Base-by-base conservation (phyloP, 1,284 basidiomycete genomes). In the Sparassis latifolia region DNA sequence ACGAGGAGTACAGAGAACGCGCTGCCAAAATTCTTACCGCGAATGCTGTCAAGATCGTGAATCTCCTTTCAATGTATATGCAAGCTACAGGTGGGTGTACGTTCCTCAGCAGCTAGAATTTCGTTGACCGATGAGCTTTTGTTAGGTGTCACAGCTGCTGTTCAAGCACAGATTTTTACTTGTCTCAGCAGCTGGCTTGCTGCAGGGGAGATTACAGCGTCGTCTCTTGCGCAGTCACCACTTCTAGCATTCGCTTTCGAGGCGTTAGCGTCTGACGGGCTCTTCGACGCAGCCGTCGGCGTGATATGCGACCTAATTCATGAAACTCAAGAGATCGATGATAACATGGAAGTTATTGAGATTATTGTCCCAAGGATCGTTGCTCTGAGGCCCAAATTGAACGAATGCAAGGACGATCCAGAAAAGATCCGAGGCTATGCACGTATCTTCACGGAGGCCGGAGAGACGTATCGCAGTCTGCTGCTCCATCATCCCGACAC, bases 291-390 rank as follows among this genome's bases (percentile, higher is more conserved):
- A 2, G 94, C 93, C 0, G 92, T 96, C 40, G 91, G 97, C 58
- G 86, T 92, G 42, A 77, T 98, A 49, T 96, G 92, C 69, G 94
- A 97, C 64, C 72, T 98, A 57, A 95, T 99, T 53, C 94, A 98
- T 68, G 97, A 99, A 68, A 99, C 97, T 0, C 96, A 98, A 69
- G 97, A 99, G 69, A 79, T 97, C 30, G 86, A 97, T 55, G 96
- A 99, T 45, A 96, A 95, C 65, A 89, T 95, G 82, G 70, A 79
- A 10, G 82, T 90, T 55, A 94, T 99, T 58, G 80, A 97, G 65
- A 74, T 85, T 52, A 86, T 99, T 49, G 83, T 99, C 0, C 91
- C 92, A 0, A 78, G 80, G 27, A 76, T 97, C 41, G 86, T 95
- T 50, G 80, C 78, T 2, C 69, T 97, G 40, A 82, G 79, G 52